A percentile compares a stretch with the other conserved stretches of the same genome.
phyloP scores from a whole-genome alignment of 2,329 filamentous ascomycete species.

The Metarhizium brunneum region DNA sequence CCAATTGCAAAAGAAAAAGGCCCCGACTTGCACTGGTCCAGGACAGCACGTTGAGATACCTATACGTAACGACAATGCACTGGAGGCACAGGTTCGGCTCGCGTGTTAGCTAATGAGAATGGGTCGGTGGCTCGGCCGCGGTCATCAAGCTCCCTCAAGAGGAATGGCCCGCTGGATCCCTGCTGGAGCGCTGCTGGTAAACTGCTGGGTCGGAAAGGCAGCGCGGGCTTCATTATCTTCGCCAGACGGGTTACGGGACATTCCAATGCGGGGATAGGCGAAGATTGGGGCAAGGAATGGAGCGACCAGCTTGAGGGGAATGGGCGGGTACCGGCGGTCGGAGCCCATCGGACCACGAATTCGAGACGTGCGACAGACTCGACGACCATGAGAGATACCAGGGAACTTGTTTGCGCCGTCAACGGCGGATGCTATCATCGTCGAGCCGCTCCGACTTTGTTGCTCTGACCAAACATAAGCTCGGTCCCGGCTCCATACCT shows the following conservation, averaged over 20 bases:
- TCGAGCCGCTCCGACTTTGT: neutral
- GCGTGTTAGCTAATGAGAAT: constrained; percentile 4
- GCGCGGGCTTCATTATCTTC: neutral
- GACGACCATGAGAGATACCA: neutral
- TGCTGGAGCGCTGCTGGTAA: neutral
- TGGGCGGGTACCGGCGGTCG: constrained; percentile 14
- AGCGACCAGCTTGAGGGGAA: too few species aligned
- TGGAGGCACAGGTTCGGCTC: neutral
- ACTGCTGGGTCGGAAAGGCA: neutral
- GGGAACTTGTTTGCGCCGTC: neutral
- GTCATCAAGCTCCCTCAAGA: neutral
- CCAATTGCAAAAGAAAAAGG: too few species aligned
- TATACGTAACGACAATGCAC: constrained; percentile 2
- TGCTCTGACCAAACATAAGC: neutral
- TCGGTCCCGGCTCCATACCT: neutral
- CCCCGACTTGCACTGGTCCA: neutral
- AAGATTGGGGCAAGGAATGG: constrained; percentile 3
- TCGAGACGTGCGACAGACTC: neutral
- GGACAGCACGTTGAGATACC: neutral
- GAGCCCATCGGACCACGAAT: constrained; percentile 10
- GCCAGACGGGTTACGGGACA: too few species aligned
- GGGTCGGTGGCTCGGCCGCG: neutral
- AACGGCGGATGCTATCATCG: neutral
- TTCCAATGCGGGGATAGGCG: constrained; percentile 1
- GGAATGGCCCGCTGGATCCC: neutral